These are phyloP conservation scores for Kwoniella mangroviensis DNA, from an alignment of 768 basidiomycete species.

Conservation along the genomic window DNA sequence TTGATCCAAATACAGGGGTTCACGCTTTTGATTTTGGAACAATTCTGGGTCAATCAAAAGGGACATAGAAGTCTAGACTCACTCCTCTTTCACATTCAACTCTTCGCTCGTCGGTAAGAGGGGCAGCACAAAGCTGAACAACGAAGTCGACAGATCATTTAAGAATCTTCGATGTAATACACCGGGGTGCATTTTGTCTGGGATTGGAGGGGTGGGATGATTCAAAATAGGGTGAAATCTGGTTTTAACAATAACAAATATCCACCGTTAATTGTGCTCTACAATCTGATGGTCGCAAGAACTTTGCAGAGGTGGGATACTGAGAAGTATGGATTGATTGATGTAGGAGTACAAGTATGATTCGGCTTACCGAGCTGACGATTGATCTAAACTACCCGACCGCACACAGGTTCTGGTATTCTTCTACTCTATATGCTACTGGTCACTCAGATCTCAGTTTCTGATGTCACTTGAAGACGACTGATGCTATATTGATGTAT, in stretches of 20 bases:
- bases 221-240: neutral
- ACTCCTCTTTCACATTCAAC: slow-evolving; percentile 89
- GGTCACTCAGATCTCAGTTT: neutral
- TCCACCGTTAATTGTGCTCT: no score
- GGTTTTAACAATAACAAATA: no score
- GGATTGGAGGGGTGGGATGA: slow-evolving; percentile 4
- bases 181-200: slow-evolving; percentile 48
- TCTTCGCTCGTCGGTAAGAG: slow-evolving; percentile 87
- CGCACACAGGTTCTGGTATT: neutral
- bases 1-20: no score
- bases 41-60: neutral
- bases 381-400: neutral
- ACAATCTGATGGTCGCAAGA: no score
- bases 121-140: slow-evolving; percentile 90
- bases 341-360: neutral
- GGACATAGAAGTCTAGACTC: slow-evolving; percentile 18
- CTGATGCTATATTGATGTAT: no score
- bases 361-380: neutral
- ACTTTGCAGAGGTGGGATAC: neutral
- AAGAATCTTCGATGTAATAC: slow-evolving; percentile 55
- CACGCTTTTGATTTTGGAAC: no score
- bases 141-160: slow-evolving; percentile 79
- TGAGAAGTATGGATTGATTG: neutral
- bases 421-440: neutral
- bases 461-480: neutral